Conservation (phyloP, 495 filamentous ascomycete species). For the Lepidopterella palustris region DNA sequence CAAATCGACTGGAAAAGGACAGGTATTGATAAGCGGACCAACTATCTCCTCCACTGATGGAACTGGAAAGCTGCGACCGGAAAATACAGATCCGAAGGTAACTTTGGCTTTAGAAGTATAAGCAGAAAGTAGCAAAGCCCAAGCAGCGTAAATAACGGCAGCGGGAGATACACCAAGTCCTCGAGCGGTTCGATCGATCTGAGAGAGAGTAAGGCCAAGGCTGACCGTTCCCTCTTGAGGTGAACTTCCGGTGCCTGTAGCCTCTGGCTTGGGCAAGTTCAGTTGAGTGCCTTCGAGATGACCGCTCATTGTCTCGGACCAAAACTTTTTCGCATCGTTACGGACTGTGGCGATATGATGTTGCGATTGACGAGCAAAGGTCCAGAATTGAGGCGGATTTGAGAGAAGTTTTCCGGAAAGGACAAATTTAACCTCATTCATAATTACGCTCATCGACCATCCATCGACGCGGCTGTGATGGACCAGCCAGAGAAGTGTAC, state of each 20-base stretch:
- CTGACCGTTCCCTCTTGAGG: not conserved
- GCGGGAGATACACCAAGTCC: not conserved
- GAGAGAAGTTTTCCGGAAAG: not conserved
- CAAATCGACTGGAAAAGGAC: slow-evolving; percentile 21
- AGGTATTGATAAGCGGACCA: slow-evolving; percentile 33
- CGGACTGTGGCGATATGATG: not conserved
- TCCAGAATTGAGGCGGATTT: not conserved
- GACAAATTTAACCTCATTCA: slow-evolving; percentile 8
- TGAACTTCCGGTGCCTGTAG: not conserved
- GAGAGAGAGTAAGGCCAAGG: not conserved
- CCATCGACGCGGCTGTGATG: slow-evolving; percentile 17
- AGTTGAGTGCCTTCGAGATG: not conserved
- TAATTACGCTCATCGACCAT: slow-evolving; percentile 14
- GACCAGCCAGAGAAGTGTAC: slow-evolving; percentile 10
- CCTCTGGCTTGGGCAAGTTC: not conserved
- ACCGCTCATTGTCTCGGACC: not conserved
- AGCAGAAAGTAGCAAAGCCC: slow-evolving; percentile 26
- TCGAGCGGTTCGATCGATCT: not conserved
- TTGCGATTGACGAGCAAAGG: not conserved
- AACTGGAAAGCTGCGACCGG: slow-evolving; percentile 29
- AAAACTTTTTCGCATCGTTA: not conserved
- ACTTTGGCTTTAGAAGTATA: slow-evolving; percentile 20
- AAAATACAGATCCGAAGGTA: slow-evolving; percentile 27
- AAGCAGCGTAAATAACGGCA: slow-evolving; percentile 23
- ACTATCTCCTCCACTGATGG: slow-evolving; percentile 20